phyloP scores from a whole-genome alignment of 2,329 filamentous ascomycete species.

The Reticulascus tulasneorum region DNA sequence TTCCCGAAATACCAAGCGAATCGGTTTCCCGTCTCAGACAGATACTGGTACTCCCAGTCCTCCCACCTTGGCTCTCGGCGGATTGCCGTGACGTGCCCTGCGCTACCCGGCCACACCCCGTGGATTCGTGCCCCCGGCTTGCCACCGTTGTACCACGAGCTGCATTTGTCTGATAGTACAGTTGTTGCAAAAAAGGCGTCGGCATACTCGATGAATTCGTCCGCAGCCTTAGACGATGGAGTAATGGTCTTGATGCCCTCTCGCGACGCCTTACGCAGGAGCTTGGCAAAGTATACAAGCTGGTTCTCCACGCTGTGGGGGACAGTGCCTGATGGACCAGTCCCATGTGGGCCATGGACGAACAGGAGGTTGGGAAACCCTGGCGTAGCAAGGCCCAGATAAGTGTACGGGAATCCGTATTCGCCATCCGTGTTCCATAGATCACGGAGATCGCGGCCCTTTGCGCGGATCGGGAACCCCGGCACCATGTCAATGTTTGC shows the following conservation, averaged over 20 bases:
- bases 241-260: constrained; percentile 63
- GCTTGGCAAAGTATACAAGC: constrained; percentile 60
- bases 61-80: constrained; percentile 53
- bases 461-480: constrained; percentile 55
- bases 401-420: constrained; percentile 63
- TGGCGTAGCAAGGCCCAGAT: constrained; percentile 59
- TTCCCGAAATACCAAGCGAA: constrained; percentile 65
- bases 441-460: constrained; percentile 48
- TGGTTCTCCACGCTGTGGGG: constrained; percentile 65
- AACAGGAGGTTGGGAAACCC: constrained; percentile 67
- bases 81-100: constrained; percentile 56
- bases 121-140: constrained; percentile 59
- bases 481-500: constrained; percentile 57
- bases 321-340: constrained; percentile 60
- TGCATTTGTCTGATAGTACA: constrained; percentile 59
- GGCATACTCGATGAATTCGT: constrained; percentile 60
- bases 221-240: constrained; percentile 54
- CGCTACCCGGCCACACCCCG: constrained; percentile 67
- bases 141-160: constrained; percentile 69
- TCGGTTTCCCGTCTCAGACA: constrained; percentile 39
- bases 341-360: constrained; percentile 56
- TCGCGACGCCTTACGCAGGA: constrained; percentile 61
- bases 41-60: constrained; percentile 49
- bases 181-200: constrained; percentile 53
- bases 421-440: constrained; percentile 54